Conservation (phyloP, 306 rosid genomes). For the Bauhinia variegata region DNA sequence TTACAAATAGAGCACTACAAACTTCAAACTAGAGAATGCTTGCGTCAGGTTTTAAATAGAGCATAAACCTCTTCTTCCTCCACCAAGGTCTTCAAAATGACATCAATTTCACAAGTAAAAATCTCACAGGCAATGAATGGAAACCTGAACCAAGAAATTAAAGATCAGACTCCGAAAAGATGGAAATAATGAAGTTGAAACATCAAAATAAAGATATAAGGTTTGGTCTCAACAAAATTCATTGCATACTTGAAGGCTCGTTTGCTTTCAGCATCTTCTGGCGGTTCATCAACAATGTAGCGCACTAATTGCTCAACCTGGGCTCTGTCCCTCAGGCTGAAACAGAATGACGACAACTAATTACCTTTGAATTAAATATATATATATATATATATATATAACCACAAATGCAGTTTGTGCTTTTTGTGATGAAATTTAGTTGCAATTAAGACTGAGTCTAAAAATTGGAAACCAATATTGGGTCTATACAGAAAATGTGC, state of each 20-base stretch:
- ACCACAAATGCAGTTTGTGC: constrained; percentile 20
- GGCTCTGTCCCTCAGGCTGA: constrained; percentile 86
- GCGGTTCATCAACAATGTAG: constrained; percentile 87
- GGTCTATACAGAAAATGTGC: constrained; percentile 13
- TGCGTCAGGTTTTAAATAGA: constrained; percentile 22
- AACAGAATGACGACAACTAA: constrained; percentile 25
- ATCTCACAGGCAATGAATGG: constrained; percentile 97
- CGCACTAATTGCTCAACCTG: constrained; percentile 89
- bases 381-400: too few relatives aligned
- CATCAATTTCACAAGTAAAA: constrained; percentile 97
- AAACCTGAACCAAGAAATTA: constrained; percentile 62
- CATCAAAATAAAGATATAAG: not conserved
- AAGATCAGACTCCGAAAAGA: constrained; percentile 36
- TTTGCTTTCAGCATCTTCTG: constrained; percentile 91
- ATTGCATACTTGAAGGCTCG: constrained; percentile 80
- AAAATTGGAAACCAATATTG: constrained; percentile 9
- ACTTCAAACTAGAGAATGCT: constrained; percentile 19
- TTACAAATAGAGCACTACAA: constrained; percentile 4
- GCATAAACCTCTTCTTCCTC: constrained; percentile 92
- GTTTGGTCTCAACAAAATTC: constrained; percentile 13
- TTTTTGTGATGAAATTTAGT: constrained; percentile 7
- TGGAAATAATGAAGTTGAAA: constrained; percentile 7
- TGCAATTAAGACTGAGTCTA: constrained; percentile 3
- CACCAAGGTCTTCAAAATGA: constrained; percentile 93
- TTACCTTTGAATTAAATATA: constrained; percentile 28